phyloP scores from a whole-genome alignment of 2,329 filamentous ascomycete species.

The Aquanectria penicillioides region DNA sequence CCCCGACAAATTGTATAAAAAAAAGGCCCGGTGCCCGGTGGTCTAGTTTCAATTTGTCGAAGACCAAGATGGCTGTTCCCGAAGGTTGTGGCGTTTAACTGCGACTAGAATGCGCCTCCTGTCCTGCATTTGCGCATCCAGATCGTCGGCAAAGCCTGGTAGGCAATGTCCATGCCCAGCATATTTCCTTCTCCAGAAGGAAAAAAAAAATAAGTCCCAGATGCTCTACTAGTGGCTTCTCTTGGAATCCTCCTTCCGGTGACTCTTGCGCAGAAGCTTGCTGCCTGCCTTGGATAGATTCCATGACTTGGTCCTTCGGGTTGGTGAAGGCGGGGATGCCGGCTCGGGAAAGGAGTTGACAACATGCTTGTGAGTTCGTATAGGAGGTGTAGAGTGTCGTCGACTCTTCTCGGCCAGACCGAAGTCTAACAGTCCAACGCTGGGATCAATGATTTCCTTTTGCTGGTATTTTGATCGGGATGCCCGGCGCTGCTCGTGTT shows the following conservation, averaged over 20 bases:
- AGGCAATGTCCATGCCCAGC: too few species aligned
- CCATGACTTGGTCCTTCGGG: constrained; percentile 34
- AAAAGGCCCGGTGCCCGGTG: too few species aligned
- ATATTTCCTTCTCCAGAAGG: too few species aligned
- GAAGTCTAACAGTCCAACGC: constrained; percentile 19
- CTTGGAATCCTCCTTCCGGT: constrained; percentile 22
- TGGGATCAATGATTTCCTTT: constrained; percentile 22
- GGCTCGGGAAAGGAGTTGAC: constrained; percentile 36
- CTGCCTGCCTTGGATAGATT: constrained; percentile 45
- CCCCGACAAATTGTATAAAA: too few species aligned
- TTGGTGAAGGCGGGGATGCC: constrained; percentile 25
- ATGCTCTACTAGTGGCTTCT: background rate
- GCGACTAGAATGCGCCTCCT: background rate
- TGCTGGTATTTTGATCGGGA: constrained; percentile 23
- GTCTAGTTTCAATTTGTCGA: too few species aligned
- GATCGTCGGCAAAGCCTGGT: background rate
- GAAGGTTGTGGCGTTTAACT: background rate
- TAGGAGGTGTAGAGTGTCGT: constrained; percentile 21
- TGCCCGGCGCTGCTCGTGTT: constrained; percentile 1
- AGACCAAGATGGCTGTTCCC: too few species aligned
- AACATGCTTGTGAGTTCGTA: constrained; percentile 23
- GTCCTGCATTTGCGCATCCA: constrained; percentile 10
- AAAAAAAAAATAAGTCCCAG: too few species aligned
- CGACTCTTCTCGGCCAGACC: constrained; percentile 22
- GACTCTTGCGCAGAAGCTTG: constrained; percentile 39